phyloP scores from a whole-genome alignment of 129 eudicot species.

The Kitagawia praeruptora region DNA sequence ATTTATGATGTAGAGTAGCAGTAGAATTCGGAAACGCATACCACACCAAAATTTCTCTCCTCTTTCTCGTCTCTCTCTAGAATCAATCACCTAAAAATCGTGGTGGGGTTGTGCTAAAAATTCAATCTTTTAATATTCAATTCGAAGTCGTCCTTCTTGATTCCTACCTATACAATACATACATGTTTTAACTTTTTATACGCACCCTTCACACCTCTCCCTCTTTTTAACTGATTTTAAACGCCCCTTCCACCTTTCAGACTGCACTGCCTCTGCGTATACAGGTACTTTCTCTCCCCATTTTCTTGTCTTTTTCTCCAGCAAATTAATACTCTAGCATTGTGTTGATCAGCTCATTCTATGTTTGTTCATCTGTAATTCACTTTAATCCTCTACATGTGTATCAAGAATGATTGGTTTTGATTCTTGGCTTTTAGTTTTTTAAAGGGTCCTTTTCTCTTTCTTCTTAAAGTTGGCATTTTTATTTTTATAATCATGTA shows the following conservation, averaged over 20 bases:
- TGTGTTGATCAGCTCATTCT: not conserved
- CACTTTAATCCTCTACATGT: not conserved
- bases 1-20: not conserved
- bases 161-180: not conserved
- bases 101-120: constrained; percentile 4
- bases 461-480: not conserved
- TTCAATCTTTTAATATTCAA: constrained; percentile 4
- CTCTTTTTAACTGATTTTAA: not conserved
- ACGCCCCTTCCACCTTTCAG: not conserved
- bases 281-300: not conserved
- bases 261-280: not conserved
- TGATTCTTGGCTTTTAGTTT: not conserved
- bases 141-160: not conserved
- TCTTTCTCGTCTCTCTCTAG: not conserved
- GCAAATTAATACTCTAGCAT: not conserved
- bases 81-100: not conserved
- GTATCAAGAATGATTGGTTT: not conserved
- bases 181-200: not conserved
- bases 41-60: too few species aligned
- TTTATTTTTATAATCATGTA: not conserved
- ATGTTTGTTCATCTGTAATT: not conserved
- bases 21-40: not conserved
- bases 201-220: not conserved
- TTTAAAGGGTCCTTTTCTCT: not conserved
- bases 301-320: not conserved